A percentile compares a stretch with the other conserved stretches of the same genome.
These are phyloP conservation scores for Obba rivulosa DNA, from an alignment of 768 basidiomycete species.

Conservation along the genomic window DNA sequence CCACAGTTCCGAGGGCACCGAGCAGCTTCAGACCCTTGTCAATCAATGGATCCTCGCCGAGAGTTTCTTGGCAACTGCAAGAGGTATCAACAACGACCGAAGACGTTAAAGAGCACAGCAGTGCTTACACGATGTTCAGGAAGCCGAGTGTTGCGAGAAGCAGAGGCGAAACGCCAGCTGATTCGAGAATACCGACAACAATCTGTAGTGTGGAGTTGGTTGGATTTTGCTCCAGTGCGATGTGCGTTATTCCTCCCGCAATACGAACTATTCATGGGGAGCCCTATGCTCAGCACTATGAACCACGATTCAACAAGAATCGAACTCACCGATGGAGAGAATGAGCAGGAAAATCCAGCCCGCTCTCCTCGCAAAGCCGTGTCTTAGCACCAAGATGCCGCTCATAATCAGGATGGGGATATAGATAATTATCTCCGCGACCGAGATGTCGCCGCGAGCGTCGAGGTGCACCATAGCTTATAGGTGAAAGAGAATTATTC, in stretches of 20 bases:
- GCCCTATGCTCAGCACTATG: constrained; percentile 3
- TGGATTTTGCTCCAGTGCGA: constrained; percentile 46
- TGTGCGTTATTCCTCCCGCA: constrained; percentile 48
- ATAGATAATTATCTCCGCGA: constrained; percentile 56
- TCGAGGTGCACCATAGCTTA: constrained; percentile 29
- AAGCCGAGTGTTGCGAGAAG: constrained; percentile 32
- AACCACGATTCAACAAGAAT: background rate
- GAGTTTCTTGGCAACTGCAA: constrained; percentile 24
- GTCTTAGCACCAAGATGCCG: constrained; percentile 40
- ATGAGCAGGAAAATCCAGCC: constrained; percentile 68
- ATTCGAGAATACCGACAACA: constrained; percentile 43
- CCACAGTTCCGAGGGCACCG: constrained; percentile 22
- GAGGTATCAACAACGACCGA: background rate
- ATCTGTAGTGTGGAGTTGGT: constrained; percentile 40
- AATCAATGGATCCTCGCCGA: constrained; percentile 15
- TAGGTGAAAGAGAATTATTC: background rate
- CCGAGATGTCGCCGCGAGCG: constrained; percentile 47
- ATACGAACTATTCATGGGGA: constrained; percentile 47
- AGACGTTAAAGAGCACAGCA: background rate
- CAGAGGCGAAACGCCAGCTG: constrained; percentile 35
- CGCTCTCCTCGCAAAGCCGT: constrained; percentile 53
- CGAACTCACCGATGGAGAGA: constrained; percentile 48
- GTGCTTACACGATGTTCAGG: constrained; percentile 30
- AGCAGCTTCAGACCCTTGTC: constrained; percentile 21
- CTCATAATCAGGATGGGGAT: constrained; percentile 47